Evolutionary conservation across 371 early-diverging fungal species (phyloP), one percentile per base, ranked within the genome.

Genomic region (Mortierella sp.): DNA sequence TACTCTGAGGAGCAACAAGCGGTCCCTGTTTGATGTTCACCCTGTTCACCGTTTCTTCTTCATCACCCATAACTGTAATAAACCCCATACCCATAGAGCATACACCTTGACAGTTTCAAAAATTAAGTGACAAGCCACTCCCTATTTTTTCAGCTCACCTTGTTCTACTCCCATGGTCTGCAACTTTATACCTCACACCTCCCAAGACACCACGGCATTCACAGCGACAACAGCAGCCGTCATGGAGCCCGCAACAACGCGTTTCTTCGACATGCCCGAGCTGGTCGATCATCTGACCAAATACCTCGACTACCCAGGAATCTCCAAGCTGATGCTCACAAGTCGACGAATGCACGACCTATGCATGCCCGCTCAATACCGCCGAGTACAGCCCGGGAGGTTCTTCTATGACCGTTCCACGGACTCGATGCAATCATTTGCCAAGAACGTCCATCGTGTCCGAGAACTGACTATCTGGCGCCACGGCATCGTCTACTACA

Each of bases 1-100:
- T 75, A 75, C 38, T 11, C 32, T 1, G 38, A 68, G 21, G 76
- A 75, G n/a, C 70, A 70, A 18, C 70, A 70, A 29, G 44, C 60
- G 21, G 24, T 41, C 0, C 21, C 10, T 24, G 41, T 38, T 6
- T 68, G 38, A 35, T 18, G 8, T 41, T 21, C 35, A 4, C 16
- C 14, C 27, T 32, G 4, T 3, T 18, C 27, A 32, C 6, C 56
- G 7, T 58, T 29, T 60, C 32, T 27, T 60, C 14, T 29, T 56
- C 3, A 27, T 27, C 2, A 10, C 6, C 3, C 60, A 16, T 32
- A 60, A 32, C 32, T 60, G 60, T 60, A 32, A 60, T 60, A 29
- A 60, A 60, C 7, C 8, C 16, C 32, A 32, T 60, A 60, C 32
- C 58, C 58, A 27, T 56, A 29, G 12, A 56, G 27, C 29, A 56